Base-by-base conservation (phyloP, 2,329 filamentous ascomycete genomes). In the Aspergillus clavatus region DNA sequence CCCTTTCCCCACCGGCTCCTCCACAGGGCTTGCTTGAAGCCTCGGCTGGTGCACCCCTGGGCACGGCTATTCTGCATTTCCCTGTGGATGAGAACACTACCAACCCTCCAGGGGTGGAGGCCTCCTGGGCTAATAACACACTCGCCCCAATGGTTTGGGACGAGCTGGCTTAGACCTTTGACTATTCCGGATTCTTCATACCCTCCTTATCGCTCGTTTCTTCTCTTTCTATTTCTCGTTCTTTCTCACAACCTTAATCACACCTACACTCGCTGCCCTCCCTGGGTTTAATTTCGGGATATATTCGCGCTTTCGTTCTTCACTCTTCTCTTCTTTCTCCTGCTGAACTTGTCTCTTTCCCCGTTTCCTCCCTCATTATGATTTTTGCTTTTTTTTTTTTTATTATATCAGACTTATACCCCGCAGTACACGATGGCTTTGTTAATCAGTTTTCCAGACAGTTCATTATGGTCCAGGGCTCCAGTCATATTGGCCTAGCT, bases 81-180 rank as follows among this genome's bases (percentile, higher is more conserved):
- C 49, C 60, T 16, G 38, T 66, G 44, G 67, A 69, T 46, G 67
- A 68, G 16, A 55, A 49, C 21, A 19, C 59, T 12, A 38, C 55
- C 1, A 45, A 41, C 22, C 40, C 52, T 26, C 52, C 56, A 3
- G 47, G 37, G 4, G 47, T 52, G 16, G 56, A 57, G 10, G 41
- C 54, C 5, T 54, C 60, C 1, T 70, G 66, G 66, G 57, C 58
- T 7, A 66, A 69, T 45, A 69, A 69, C 46, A 69, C 67, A 1
- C 56, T 71, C 28, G 63, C 67, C 12, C 67, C 68, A 18, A 59
- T 70, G 55, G 49, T 65, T 27, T 71, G 68, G 68, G 67, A 70
- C 55, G 67, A 70, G 29, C 43, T 69, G 26, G 27, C 47, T 11
- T 60, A 52, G 40, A 18, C 3, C 7, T 33, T 4, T 33, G 29